A percentile compares a stretch with the other conserved stretches of the same genome.
These are phyloP conservation scores for Neohortaea acidophila DNA, from an alignment of 495 filamentous ascomycete genomes.

Conservation along the genomic window DNA sequence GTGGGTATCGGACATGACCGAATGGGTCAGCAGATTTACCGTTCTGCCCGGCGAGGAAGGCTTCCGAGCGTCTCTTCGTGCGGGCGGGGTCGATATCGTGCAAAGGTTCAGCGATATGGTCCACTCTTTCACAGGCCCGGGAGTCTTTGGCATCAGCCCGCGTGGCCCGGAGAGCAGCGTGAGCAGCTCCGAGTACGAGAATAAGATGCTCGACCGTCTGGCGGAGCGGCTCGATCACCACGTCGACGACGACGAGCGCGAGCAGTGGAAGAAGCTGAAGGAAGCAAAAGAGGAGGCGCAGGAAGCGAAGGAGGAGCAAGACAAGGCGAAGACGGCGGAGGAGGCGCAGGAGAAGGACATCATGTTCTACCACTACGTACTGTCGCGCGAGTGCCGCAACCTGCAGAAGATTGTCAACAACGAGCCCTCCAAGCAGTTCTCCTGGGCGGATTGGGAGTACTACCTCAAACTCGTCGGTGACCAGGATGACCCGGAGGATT, in stretches of 20 bases:
- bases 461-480: conserved; percentile 63
- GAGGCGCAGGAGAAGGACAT: conserved; percentile 31
- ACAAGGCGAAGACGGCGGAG: no score
- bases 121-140: conserved; percentile 3
- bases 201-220: conserved; percentile 5
- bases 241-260: conserved; percentile 21
- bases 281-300: conserved; percentile 28
- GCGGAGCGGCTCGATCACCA: conserved; percentile 23
- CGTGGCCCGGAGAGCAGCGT: conserved; percentile 20
- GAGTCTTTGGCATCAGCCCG: conserved; percentile 2
- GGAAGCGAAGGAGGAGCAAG: no score
- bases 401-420: conserved; percentile 48
- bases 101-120: background rate
- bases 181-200: conserved; percentile 12
- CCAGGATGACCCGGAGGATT: conserved; percentile 35
- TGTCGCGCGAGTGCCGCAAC: conserved; percentile 52
- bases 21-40: conserved; percentile 56
- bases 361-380: conserved; percentile 48
- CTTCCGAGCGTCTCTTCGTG: conserved; percentile 8
- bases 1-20: conserved; percentile 48
- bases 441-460: conserved; percentile 69
- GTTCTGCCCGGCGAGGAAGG: conserved; percentile 56
- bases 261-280: conserved; percentile 31
- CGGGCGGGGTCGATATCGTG: background rate
- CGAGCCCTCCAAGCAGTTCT: conserved; percentile 50